Conservation (phyloP, 2,329 filamentous ascomycete genomes). For the Claviceps sp. region DNA sequence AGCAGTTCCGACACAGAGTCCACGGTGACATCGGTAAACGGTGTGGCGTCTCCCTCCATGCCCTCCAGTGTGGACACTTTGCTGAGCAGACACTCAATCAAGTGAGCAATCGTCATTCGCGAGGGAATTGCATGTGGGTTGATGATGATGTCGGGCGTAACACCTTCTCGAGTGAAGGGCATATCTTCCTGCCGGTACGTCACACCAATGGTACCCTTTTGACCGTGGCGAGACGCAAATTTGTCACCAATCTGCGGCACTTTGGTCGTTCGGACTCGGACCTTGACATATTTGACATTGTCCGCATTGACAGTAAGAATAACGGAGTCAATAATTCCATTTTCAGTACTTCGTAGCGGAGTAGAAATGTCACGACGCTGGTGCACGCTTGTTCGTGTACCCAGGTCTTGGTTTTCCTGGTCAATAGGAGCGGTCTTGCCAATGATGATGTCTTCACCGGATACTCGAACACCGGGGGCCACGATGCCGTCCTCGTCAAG, state of each 20-base stretch:
- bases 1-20: conserved; percentile 82
- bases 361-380: conserved; percentile 93
- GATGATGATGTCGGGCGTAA: conserved; percentile 93
- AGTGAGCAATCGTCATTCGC: conserved; percentile 99
- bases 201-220: conserved; percentile 98
- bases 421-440: conserved; percentile 95
- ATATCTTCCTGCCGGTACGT: conserved; percentile 97
- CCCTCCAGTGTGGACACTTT: conserved; percentile 91
- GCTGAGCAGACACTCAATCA: conserved; percentile 95
- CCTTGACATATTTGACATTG: conserved; percentile 91
- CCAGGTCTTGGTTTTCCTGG: conserved; percentile 83
- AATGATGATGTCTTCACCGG: conserved; percentile 97
- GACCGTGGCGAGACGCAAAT: conserved; percentile 96
- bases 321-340: conserved; percentile 89
- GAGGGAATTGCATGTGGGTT: conserved; percentile 99
- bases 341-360: conserved; percentile 86
- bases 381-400: conserved; percentile 79
- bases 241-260: conserved; percentile 98
- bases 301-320: conserved; percentile 90
- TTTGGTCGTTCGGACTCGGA: conserved; percentile 93
- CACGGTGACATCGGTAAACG: conserved; percentile 95
- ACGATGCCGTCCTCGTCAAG: conserved; percentile 94
- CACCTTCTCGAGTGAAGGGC: conserved; percentile 88
- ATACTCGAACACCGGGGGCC: conserved; percentile 84
- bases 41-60: conserved; percentile 92